Evolutionary conservation across 225 moss, liverwort and hornwort species (phyloP).

Genomic region (Rhytidiadelphus loreus): DNA sequence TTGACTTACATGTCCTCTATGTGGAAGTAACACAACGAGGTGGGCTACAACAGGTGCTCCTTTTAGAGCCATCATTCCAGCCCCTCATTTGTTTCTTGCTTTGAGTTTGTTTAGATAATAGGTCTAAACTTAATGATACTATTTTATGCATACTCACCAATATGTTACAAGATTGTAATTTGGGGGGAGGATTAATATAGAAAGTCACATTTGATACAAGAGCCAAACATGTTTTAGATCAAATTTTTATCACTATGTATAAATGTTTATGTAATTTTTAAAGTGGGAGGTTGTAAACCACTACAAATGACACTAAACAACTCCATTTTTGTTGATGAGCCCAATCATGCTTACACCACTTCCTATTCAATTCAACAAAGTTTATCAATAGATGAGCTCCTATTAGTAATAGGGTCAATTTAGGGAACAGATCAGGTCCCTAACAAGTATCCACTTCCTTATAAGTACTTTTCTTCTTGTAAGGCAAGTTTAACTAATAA

Average conservation of each 20-base stretch:
- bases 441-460: too few relatives aligned
- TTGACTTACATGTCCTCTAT: slow-evolving; percentile 78
- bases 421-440: fast-evolving
- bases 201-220: background rate
- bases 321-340: background rate
- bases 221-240: background rate
- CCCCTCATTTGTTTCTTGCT: background rate
- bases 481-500: background rate
- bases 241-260: too few relatives aligned
- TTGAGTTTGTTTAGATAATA: background rate
- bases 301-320: background rate
- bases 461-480: background rate
- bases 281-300: background rate
- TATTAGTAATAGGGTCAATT: background rate
- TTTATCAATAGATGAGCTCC: background rate
- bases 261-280: background rate
- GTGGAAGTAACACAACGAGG: slow-evolving; percentile 76
- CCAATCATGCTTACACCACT: background rate
- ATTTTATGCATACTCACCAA: background rate
- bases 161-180: background rate
- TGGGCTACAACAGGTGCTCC: slow-evolving; percentile 61
- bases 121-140: too few relatives aligned
- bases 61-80: background rate
- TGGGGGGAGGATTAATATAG: background rate
- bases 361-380: background rate